Conservation (phyloP, 371 early-diverging fungal genomes). For the Coemansia sp. region DNA sequence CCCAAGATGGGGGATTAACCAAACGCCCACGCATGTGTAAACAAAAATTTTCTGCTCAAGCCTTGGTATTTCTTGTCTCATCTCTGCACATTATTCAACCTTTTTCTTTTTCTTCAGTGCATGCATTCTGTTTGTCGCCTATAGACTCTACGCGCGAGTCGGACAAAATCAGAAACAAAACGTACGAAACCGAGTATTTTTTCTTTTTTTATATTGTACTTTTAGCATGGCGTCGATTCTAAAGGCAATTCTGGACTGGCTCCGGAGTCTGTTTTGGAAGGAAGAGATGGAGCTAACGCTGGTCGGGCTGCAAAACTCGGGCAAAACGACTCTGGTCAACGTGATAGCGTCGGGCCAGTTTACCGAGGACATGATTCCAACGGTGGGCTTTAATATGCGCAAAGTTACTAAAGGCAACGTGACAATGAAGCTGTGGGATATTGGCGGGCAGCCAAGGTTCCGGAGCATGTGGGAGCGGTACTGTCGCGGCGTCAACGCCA, state of each 20-base stretch:
- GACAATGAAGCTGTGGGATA: constrained; percentile 98
- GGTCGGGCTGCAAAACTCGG: constrained; percentile 96
- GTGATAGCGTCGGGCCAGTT: constrained; percentile 96
- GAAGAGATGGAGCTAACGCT: constrained; percentile 98
- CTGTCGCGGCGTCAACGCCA: constrained; percentile 94
- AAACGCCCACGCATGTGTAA: not conserved
- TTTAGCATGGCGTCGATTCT: constrained; percentile 65
- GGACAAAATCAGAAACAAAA: not conserved
- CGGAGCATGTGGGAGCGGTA: constrained; percentile 98
- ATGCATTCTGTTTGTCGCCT: constrained; percentile 7
- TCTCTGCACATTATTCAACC: constrained; percentile 4
- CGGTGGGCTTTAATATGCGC: constrained; percentile 98
- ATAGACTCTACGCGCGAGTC: not conserved
- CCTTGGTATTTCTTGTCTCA: not conserved
- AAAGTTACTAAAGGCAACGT: constrained; percentile 89
- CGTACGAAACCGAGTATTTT: not conserved
- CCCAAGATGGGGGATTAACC: not conserved
- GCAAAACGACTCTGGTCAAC: constrained; percentile 96
- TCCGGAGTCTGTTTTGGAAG: constrained; percentile 90
- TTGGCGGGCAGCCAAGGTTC: constrained; percentile 96
- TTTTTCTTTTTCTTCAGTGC: constrained; percentile 4
- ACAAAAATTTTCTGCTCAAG: constrained; percentile 4
- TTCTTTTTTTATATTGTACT: constrained; percentile 2
- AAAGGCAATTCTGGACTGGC: constrained; percentile 83
- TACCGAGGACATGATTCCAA: constrained; percentile 95